These are phyloP conservation scores for Colletotrichum eremochloae DNA, from an alignment of 2,329 filamentous ascomycete species.

Conservation along the genomic window DNA sequence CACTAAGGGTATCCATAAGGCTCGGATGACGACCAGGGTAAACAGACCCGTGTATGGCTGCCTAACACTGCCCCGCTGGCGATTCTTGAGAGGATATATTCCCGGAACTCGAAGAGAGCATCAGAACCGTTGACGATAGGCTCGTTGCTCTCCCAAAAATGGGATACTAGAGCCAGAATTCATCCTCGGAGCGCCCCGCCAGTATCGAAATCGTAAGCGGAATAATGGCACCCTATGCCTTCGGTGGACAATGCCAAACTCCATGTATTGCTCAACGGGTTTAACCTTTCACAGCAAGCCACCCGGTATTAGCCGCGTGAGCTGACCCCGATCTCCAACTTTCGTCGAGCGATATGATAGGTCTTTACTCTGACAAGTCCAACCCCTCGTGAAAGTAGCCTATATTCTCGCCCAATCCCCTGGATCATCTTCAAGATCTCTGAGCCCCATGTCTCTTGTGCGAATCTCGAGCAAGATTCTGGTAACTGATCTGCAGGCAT, in stretches of 20 bases:
- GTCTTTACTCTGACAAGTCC: neutral
- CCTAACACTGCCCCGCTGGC: neutral
- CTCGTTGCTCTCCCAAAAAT: neutral
- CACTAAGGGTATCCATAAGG: too few species aligned
- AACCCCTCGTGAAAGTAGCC: neutral
- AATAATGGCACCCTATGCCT: neutral
- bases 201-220: neutral
- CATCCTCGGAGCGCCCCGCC: neutral
- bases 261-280: too few species aligned
- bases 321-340: neutral
- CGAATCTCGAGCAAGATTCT: neutral
- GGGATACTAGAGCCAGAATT: too few species aligned
- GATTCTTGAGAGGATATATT: too few species aligned
- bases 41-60: neutral
- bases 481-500: neutral
- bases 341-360: neutral
- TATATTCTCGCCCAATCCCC: neutral
- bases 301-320: neutral
- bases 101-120: neutral
- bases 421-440: neutral
- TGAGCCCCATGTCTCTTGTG: neutral
- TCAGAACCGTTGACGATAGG: neutral
- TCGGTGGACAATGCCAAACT: too few species aligned
- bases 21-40: too few species aligned
- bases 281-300: too few species aligned